phyloP scores from a whole-genome alignment of 1,284 basidiomycete genomes.

The Somion occarium region DNA sequence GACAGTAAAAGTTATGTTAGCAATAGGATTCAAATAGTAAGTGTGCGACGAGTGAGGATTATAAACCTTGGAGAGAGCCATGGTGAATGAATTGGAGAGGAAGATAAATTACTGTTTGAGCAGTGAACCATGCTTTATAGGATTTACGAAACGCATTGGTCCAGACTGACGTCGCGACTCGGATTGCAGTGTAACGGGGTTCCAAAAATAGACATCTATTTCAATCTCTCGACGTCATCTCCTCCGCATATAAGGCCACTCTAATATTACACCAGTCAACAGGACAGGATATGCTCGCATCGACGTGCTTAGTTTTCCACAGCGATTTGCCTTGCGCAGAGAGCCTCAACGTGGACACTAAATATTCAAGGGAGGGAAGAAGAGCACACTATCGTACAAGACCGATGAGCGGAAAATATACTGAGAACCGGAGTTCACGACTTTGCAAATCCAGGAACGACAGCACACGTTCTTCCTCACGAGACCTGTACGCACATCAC shows the following conservation, averaged over 20 bases:
- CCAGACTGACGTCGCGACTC: background rate
- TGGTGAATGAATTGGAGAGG: conserved; percentile 19
- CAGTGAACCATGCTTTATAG: conserved; percentile 1
- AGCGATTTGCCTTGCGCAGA: too few relatives aligned
- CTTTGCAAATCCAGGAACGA: background rate
- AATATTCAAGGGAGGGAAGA: too few relatives aligned
- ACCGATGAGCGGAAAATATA: too few relatives aligned
- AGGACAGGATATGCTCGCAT: too few relatives aligned
- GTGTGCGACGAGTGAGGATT: background rate
- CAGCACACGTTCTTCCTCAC: background rate
- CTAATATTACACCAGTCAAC: too few relatives aligned
- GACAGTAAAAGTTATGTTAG: conserved; percentile 1
- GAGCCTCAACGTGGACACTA: too few relatives aligned
- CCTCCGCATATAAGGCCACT: too few relatives aligned
- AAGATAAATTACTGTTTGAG: background rate
- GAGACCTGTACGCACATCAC: background rate
- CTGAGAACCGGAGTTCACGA: too few relatives aligned
- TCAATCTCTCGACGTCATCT: too few relatives aligned
- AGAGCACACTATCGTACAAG: too few relatives aligned
- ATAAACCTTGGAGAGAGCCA: conserved; percentile 49
- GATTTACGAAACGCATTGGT: background rate
- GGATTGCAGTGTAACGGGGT: background rate
- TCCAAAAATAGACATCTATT: background rate
- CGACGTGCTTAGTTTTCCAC: too few relatives aligned
- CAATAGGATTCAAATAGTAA: too few relatives aligned